These are phyloP conservation scores for Colletotrichum nymphaeae DNA, from an alignment of 2,329 filamentous ascomycete species.

Conservation along the genomic window DNA sequence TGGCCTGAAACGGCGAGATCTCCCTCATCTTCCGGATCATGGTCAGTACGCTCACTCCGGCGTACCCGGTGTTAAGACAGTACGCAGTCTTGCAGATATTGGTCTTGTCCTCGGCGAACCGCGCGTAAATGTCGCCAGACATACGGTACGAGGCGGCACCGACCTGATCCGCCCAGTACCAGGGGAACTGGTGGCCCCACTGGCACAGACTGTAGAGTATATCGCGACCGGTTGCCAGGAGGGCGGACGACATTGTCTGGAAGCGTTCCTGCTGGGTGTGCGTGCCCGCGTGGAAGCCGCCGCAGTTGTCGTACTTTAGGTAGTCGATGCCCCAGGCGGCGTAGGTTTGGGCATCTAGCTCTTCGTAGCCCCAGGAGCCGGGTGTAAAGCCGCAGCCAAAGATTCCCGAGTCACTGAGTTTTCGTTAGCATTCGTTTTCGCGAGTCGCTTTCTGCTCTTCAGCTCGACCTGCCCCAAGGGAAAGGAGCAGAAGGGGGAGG, in stretches of 20 bases:
- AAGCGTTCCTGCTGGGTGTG: constrained; percentile 59
- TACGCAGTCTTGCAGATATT: constrained; percentile 46
- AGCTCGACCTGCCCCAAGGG: neutral
- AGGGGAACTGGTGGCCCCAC: constrained; percentile 45
- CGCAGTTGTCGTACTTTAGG: constrained; percentile 64
- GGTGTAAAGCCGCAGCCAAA: constrained; percentile 53
- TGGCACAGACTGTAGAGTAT: constrained; percentile 49
- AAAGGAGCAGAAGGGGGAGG: too few relatives aligned
- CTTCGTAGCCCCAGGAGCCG: constrained; percentile 50
- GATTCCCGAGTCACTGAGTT: constrained; percentile 51
- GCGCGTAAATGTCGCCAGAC: constrained; percentile 46
- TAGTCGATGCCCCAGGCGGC: constrained; percentile 64
- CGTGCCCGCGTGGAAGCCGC: constrained; percentile 59
- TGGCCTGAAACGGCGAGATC: constrained; percentile 44
- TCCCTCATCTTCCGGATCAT: constrained; percentile 49
- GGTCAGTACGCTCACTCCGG: constrained; percentile 43
- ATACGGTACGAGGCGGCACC: constrained; percentile 46
- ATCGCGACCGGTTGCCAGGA: constrained; percentile 43
- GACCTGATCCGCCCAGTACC: constrained; percentile 39
- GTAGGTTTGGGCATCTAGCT: constrained; percentile 62
- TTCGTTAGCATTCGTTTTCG: neutral
- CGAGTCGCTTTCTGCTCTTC: too few relatives aligned
- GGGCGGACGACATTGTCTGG: constrained; percentile 45
- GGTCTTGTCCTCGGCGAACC: constrained; percentile 40
- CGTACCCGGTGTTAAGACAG: constrained; percentile 48